These are phyloP conservation scores for Boletus vermiculosoides DNA, from an alignment of 768 basidiomycete species.

Conservation along the genomic window DNA sequence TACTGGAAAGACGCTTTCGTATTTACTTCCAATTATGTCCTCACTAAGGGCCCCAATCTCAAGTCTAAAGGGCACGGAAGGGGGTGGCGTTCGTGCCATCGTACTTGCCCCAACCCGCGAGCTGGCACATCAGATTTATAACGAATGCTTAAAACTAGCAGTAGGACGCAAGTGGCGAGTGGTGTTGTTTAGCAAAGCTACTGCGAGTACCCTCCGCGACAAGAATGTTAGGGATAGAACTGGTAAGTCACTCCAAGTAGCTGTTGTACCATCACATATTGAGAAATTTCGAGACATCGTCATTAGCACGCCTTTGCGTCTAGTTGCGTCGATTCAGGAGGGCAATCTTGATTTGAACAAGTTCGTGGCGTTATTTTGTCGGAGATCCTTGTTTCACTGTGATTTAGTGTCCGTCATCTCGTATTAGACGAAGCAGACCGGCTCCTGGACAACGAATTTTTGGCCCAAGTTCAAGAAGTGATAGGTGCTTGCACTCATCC, in stretches of 20 bases:
- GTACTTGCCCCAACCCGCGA: slow-evolving; percentile 92
- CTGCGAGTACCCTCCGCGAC: slow-evolving; percentile 76
- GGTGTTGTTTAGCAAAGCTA: slow-evolving; percentile 85
- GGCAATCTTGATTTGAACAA: slow-evolving; percentile 66
- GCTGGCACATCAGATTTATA: slow-evolving; percentile 92
- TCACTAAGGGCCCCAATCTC: slow-evolving; percentile 54
- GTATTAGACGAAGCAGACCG: slow-evolving; percentile 91
- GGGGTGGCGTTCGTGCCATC: slow-evolving; percentile 69
- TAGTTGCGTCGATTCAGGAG: slow-evolving; percentile 77
- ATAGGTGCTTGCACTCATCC: slow-evolving; percentile 70
- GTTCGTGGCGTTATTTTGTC: slow-evolving; percentile 43
- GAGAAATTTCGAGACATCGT: slow-evolving; percentile 65
- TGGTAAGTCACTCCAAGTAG: slow-evolving; percentile 45
- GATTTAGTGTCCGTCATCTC: slow-evolving; percentile 73
- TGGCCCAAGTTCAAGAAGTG: slow-evolving; percentile 86
- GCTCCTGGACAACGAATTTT: slow-evolving; percentile 85
- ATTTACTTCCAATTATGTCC: slow-evolving; percentile 79
- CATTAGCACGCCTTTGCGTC: slow-evolving; percentile 87
- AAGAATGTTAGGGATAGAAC: slow-evolving; percentile 73
- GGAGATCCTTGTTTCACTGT: slow-evolving; percentile 5
- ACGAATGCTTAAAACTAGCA: slow-evolving; percentile 82
- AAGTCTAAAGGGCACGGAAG: slow-evolving; percentile 42
- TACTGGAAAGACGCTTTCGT: slow-evolving; percentile 94
- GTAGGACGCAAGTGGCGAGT: slow-evolving; percentile 82
- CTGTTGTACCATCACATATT: not conserved